These are phyloP conservation scores for Sporodiniella umbellata DNA, from an alignment of 371 early-diverging fungal genomes.

Conservation along the genomic window DNA sequence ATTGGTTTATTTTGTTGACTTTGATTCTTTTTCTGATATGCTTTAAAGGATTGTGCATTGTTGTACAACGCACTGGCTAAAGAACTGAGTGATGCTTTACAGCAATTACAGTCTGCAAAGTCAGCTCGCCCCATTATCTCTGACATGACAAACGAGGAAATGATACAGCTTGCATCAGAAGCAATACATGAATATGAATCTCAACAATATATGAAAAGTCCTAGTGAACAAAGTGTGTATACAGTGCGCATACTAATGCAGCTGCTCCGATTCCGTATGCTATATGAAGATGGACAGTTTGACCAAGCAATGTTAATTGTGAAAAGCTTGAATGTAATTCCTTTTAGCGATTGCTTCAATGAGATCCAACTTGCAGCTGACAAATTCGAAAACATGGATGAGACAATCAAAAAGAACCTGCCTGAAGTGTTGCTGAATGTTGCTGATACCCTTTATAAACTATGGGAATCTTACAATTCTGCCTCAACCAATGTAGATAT, in stretches of 20 bases:
- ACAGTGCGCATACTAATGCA: slow-evolving; percentile 56
- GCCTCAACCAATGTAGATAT: neutral
- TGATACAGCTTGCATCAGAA: slow-evolving; percentile 42
- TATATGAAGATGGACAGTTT: slow-evolving; percentile 45
- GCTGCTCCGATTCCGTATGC: slow-evolving; percentile 56
- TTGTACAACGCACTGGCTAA: slow-evolving; percentile 75
- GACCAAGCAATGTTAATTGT: slow-evolving; percentile 29
- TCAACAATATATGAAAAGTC: slow-evolving; percentile 42
- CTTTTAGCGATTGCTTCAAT: slow-evolving; percentile 53
- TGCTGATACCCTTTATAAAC: slow-evolving; percentile 64
- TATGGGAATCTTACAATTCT: slow-evolving; percentile 6
- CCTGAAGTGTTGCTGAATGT: slow-evolving; percentile 73
- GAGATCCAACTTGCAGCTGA: slow-evolving; percentile 61
- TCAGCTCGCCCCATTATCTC: slow-evolving; percentile 1
- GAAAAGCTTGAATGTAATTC: slow-evolving; percentile 48
- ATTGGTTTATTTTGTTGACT: neutral
- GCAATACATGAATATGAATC: slow-evolving; percentile 49
- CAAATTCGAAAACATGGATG: slow-evolving; percentile 62
- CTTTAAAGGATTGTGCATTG: slow-evolving; percentile 59
- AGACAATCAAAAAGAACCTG: slow-evolving; percentile 68
- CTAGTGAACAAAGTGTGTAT: slow-evolving; percentile 33
- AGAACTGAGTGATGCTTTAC: slow-evolving; percentile 69
- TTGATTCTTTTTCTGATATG: neutral
- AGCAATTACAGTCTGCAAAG: slow-evolving; percentile 15
- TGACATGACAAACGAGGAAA: slow-evolving; percentile 14